Base-by-base conservation (phyloP, 1,139 yeast genomes). In the Petasospora fabianii region DNA sequence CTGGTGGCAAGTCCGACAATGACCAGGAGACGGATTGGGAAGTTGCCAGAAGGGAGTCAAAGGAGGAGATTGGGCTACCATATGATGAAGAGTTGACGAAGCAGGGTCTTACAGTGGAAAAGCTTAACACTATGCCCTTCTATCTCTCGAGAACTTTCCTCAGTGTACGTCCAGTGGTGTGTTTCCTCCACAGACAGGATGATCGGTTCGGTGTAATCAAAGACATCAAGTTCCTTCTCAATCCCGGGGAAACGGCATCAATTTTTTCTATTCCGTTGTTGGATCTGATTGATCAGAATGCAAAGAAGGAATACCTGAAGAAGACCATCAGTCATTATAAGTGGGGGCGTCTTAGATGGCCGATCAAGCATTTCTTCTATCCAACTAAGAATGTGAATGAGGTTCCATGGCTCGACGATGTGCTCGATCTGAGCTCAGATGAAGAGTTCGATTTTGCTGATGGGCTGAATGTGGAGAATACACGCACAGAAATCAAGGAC, bases 1-100 rank as follows among this genome's bases (percentile, higher is more conserved):
- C 97, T 3, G 96, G 96, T 4, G 97, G 96, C 4, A 80, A 80
- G 55, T 84, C 92, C 6, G 96, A 87, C 57, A 59, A 54, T 32
- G 76, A 71, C 0, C 54, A 65, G 4, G 96, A 87, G 58, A 60
- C 76, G 13, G 85, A 83, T 46, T 82, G 84, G 71, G 71, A 71
- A 38, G 81, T 84, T 27, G 80, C 95, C 1, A 66, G 95, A 45
- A 67, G 97, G 35, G 97, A 88, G 61, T 80, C 87, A 54, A 77
- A 72, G 47, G 97, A 88, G 59, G 97, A 88, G 58, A 85, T 87
- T 36, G 96, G 96, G 0, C 60, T 88, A 12, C 73, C 77, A 6
- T 63, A 70, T 15, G 73, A 80, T 49, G 67, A 61, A 0, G 60
- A 59, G 12, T 62, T 83, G 33, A 52, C 61, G 21, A 53, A 59